phyloP scores from a whole-genome alignment of 2,329 filamentous ascomycete species.

The Allantophomopsis cytisporea region DNA sequence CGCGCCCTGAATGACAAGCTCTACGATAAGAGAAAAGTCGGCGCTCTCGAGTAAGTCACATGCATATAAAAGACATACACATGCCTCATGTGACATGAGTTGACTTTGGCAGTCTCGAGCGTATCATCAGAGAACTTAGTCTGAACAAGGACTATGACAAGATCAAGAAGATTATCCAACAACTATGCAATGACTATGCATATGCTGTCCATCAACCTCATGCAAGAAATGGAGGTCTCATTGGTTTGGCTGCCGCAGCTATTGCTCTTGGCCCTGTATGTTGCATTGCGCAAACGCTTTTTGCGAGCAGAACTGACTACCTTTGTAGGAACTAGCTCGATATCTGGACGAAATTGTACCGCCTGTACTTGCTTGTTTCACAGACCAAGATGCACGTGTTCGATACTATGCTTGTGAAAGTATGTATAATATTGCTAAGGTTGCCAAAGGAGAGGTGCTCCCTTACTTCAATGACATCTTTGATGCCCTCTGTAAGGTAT shows the following conservation, averaged over 20 bases:
- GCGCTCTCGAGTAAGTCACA: conserved; percentile 72
- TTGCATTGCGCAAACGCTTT: conserved; percentile 10
- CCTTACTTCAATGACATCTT: conserved; percentile 98
- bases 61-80: neutral
- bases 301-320: neutral
- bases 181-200: conserved; percentile 94
- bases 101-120: conserved; percentile 56
- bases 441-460: conserved; percentile 93
- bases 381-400: conserved; percentile 92
- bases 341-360: conserved; percentile 92
- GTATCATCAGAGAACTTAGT: conserved; percentile 74
- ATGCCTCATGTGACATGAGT: too few species aligned
- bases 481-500: conserved; percentile 88
- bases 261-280: conserved; percentile 86
- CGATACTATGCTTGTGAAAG: conserved; percentile 98
- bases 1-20: conserved; percentile 93
- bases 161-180: conserved; percentile 81
- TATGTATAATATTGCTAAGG: conserved; percentile 99
- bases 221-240: conserved; percentile 89
- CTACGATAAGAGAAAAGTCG: conserved; percentile 95
- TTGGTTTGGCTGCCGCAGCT: conserved; percentile 86
- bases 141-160: conserved; percentile 62
- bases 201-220: conserved; percentile 96
- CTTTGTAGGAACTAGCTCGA: conserved; percentile 65
- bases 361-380: conserved; percentile 92